Percentiles rank a stretch among this genome's conserved stretches.
Conservation (phyloP, 73 alveolate species). For the Stentor roeselii region DNA sequence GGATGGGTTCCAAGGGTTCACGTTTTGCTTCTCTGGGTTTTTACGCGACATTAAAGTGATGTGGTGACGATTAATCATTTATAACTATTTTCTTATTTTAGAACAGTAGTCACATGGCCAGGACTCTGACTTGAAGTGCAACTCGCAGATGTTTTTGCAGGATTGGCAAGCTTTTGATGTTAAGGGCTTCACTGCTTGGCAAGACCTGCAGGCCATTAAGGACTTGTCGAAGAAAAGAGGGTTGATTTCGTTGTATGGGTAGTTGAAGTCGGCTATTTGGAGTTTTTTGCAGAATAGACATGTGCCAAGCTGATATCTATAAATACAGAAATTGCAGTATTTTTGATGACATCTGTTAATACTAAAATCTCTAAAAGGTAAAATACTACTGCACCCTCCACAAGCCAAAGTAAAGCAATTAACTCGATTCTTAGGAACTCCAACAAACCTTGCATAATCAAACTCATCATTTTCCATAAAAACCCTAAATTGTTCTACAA, state of each 20-base stretch:
- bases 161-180: too few relatives aligned
- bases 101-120: too few relatives aligned
- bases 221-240: too few relatives aligned
- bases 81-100: too few relatives aligned
- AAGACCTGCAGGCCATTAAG: too few relatives aligned
- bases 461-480: not conserved
- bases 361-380: not conserved
- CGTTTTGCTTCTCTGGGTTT: not conserved
- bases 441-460: not conserved
- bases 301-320: not conserved
- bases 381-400: not conserved
- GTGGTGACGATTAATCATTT: not conserved
- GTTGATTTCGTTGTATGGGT: too few relatives aligned
- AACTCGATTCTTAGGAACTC: not conserved
- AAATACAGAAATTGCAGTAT: conserved; percentile 20
- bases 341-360: not conserved
- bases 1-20: not conserved
- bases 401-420: not conserved
- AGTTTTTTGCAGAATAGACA: not conserved
- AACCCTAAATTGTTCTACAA: not conserved
- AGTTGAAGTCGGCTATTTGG: too few relatives aligned
- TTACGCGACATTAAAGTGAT: not conserved
- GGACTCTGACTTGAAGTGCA: too few relatives aligned
- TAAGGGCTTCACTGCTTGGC: too few relatives aligned
- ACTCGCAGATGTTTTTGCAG: too few relatives aligned